Evolutionary conservation across 1,284 basidiomycete genomes (phyloP), one percentile per base, ranked within the genome.

Genomic region (Sanghuangporus weigelae): DNA sequence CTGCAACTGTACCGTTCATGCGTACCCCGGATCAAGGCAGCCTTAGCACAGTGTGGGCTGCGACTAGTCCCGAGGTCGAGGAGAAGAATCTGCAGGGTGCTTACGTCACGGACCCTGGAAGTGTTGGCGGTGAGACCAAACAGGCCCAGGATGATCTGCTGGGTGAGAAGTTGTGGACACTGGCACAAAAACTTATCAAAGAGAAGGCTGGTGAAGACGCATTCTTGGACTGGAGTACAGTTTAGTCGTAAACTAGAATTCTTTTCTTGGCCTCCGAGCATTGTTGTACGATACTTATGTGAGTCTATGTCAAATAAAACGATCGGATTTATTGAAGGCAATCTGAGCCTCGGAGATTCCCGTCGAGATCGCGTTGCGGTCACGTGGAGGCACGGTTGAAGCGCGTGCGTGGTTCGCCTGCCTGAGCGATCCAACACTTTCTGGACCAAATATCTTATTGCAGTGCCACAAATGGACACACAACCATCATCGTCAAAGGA

Each of bases 91-190:
- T 69, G 71, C 76, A 79, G 69, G 78, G 76, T 7, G 70, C 65
- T 63, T 79, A 79, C 71, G 72, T 79, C 63, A 73, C 71, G 12
- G 76, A 78, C 56, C 76, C 77, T 1, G 75, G 68, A 0, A 69
- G 71, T 55, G 63, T 68, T 4, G 74, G 76, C n/a, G 71, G 70
- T 49, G 76, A 76, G 68, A 75, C 71, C 23, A 68, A 67, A n/a
- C 73, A 75, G 68, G 77, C 75, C 14, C 63, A 71, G 42, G 75
- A 80, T 63, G 67, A 66, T 53, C 71, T 73, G 61, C 71, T 79
- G 12, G 76, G 72, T 6, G 73, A 70, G 57, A 76, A 76, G n/a
- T 66, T 79, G 48, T 79, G 78, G 75, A 72, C 69, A 23, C 70
- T 79, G 61, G 75, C 74, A 61, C 71, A 77, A 66, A 59, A 68